Base-by-base conservation (phyloP, 148 eudicot species). In the Polygonum aviculare region DNA sequence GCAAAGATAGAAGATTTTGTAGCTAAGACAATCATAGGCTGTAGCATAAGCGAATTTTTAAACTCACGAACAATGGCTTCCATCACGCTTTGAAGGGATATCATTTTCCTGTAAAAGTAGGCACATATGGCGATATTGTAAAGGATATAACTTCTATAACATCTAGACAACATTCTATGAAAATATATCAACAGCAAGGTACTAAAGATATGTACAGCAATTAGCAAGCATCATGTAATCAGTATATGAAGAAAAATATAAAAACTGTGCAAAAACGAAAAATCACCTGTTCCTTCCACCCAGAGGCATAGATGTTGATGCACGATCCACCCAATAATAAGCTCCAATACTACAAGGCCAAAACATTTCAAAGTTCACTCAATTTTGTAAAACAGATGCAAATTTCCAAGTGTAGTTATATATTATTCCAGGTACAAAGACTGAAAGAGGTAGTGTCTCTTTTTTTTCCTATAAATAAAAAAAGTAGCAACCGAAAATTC, bases 271-370 rank as follows among this genome's bases (percentile, higher is more conserved):
- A 65, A 35, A 63, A 65, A 67, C 69, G 36, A 67, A 10, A 67
- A 21, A 36, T 4, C 83, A 90, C 97, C 94, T 87, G 83, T 72
- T 85, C 72, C 65, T 87, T 41, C 81, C 79, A 67, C 87, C 89
- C 73, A 86, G 75, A 49, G 91, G 87, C 77, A 87, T 78, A 73
- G 95, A 87, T 67, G 93, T 81, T 63, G 89, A 80, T 81, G 93
- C 88, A 78, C 97, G 98, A 77, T 94, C 97, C 78, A 84, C 86
- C 93, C 95, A 90, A 70, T 94, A 87, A 84, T 84, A 94, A 78
- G 97, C 97, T 76, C 97, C 98, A 72, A 94, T 90, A 74, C 95
- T 94, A 87, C 35, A 40, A 78, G 60, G 38, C 39, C 33, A 72
- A 82, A 36, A 39, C 70, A 82, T 76, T 72, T 12, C 7, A 38